Evolutionary conservation across 177 flowering plant species (phyloP), one percentile per base, ranked within the genome.

Genomic region (Vitis hybrid): DNA sequence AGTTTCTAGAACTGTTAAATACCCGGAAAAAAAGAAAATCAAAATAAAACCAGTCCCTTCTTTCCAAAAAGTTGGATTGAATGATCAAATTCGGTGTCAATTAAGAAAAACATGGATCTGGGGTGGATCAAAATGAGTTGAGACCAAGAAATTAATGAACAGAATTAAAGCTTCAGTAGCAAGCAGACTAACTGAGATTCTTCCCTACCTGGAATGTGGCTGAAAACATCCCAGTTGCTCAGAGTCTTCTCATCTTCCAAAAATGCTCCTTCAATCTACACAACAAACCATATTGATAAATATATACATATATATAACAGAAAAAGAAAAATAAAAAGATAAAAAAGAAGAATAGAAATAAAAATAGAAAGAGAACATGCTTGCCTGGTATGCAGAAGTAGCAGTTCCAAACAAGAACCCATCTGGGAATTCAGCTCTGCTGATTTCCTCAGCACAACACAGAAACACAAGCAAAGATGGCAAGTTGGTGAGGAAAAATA

Each of bases 241-340:
- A 85, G 70, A 19, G 89, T 64, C 71, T 78, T 85, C 6, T 88
- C 88, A 85, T 81, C 90, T 78, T 82, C 89, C 67, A 74, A 75
- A 76, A 40, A 75, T 40, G 82, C 90, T 71, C 90, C 92, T 72
- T 88, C 92, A 74, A 88, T 62, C 92, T 86, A n/a, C 34, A 13
- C 3, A 40, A 40, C 8, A 40, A 40, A 40, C 45, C 45, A 40
- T 40, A 40, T 40, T 40, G 45, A 40, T 40, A 40, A 40, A 40
- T 40, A 7, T 40, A 40, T 7, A 7, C 45, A 40, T 5, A 40
- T 4, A 32, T 11, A 2, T 3, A 14, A 48, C n/a, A 30, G 9
- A 51, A 10, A n/a, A 3, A 15, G 10, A 8, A 64, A 55, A 61
- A 69, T 5, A 1, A 26, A 67, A 11, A 18, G 17, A 64, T 3